Base-by-base conservation (phyloP, 176 grass and related monocot species). In the Carex myosuroides region DNA sequence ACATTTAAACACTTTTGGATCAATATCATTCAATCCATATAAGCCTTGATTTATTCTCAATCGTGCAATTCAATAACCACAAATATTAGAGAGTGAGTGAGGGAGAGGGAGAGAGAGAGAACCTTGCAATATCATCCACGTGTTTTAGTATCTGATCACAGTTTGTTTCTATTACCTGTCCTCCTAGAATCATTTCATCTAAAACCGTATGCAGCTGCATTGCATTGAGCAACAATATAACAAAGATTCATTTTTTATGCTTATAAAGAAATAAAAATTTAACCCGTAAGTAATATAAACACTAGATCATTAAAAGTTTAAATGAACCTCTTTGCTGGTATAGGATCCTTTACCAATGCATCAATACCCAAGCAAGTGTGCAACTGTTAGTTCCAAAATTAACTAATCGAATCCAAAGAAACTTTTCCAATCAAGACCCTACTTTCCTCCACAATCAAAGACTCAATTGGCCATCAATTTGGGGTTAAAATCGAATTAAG, bases 161-260 rank as follows among this genome's bases (percentile, higher is more conserved):
- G 82, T 89, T 95, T 55, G 96, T 98, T 89, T 98, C 93, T 63
- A 92, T 87, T 22, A 98, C 96, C 79, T 92, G 93, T 30, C 96
- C 96, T 13, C 96, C 91, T 30, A 95, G 64, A 86, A 98, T 93
- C 80, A 98, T 98, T 88, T 98, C 96, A 86, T 98, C 96, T 83
- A 98, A 87, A 89, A 98, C 84, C 12, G 81, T 90, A 86, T 98
- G 91, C 85, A 95, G 84, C 92, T 98, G 91, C 85, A 93, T 81
- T 73, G 87, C 2, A 53, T 84, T 84, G 64, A 62, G 0, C 7
- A 54, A 83, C 64, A 64, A 89, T 64, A 48, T 22, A 44, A 56
- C 13, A 56, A 56, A 77, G 10, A 77, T 77, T 55, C 24, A 54
- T 2, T 77, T 55, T 32, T 30, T 33, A 50, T 29, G 46, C 24